Base-by-base conservation (phyloP, 2,329 filamentous ascomycete genomes). In the Hymenoscyphus scutula region DNA sequence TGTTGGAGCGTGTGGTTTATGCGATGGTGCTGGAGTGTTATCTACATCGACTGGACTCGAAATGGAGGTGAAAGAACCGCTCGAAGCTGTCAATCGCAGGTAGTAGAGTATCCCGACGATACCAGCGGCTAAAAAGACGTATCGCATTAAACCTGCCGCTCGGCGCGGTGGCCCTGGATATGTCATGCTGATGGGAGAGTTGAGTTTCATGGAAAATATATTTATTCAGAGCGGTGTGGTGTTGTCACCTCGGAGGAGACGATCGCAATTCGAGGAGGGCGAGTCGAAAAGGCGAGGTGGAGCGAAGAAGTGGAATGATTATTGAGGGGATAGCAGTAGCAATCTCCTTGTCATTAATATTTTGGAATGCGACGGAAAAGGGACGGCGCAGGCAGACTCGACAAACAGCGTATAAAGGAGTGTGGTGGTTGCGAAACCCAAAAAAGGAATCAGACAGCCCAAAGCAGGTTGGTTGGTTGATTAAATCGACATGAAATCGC, bases 131-230 rank as follows among this genome's bases (percentile, higher is more conserved):
- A 66, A 48, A 8, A 69, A n/a, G 25, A 67, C 45, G 38, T 67
- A 70, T 63, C 72, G 64, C 29, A 69, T 30, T 19, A 69, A 51
- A 15, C 71, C 67, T 5, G 65, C 64, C n/a, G 68, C 64, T 51
- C 71, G 67, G 58, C 71, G 64, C n/a, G 70, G 71, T 19, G 71
- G 68, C 59, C 66, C 65, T 38, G 68, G 65, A 58, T 66, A 73
- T 58, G 67, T 63, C 71, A 74, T 74, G 5, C 51, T 66, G 48
- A 69, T 64, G 15, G 71, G 69, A 3, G 70, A 72, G 7, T 65
- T 51, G 30, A 58, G 37, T 34, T 58, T 27, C 56, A 58, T 58
- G 25, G 30, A 29, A 23, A 38, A 19, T 38, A n/a, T 25, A 19
- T n/a, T 51, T 58, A n/a, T n/a, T 7, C 13, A 6, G 55, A 25